phyloP scores from a whole-genome alignment of 208 protist species.

The Strigomonas culicis region DNA sequence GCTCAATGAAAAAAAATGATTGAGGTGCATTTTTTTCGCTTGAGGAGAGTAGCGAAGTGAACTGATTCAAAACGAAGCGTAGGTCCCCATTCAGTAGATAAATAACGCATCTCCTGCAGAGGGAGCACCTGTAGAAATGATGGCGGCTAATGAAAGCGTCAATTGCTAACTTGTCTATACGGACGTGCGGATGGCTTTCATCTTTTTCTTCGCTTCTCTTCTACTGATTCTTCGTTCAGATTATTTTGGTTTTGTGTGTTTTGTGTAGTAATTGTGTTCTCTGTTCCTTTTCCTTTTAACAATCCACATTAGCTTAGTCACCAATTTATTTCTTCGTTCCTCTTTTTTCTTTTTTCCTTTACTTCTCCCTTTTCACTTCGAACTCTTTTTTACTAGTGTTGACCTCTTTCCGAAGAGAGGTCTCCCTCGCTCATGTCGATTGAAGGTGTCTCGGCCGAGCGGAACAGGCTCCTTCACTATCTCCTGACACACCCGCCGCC shows the following conservation, averaged over 20 bases:
- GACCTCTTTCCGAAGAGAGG: no score
- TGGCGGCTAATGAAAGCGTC: no score
- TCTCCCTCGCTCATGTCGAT: conserved; percentile 4
- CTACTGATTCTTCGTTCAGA: neutral
- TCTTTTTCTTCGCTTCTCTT: neutral
- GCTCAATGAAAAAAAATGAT: no score
- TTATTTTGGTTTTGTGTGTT: neutral
- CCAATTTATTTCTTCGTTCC: neutral
- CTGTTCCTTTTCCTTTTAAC: conserved; percentile 15
- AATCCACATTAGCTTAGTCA: neutral
- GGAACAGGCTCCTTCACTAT: conserved; percentile 53
- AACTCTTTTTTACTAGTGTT: neutral
- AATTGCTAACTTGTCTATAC: no score
- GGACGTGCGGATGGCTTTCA: no score
- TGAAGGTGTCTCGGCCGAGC: conserved; percentile 30
- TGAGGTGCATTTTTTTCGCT: no score
- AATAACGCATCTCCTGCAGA: no score
- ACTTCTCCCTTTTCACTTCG: neutral
- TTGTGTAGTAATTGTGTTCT: neutral
- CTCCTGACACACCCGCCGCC: conserved; percentile 42
- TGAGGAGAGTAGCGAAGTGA: no score
- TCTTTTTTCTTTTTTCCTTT: neutral
- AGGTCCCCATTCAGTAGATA: no score
- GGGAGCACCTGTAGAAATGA: no score
- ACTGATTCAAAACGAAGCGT: no score